Conservation (phyloP, 768 basidiomycete genomes). For the Suillus hirtellus region DNA sequence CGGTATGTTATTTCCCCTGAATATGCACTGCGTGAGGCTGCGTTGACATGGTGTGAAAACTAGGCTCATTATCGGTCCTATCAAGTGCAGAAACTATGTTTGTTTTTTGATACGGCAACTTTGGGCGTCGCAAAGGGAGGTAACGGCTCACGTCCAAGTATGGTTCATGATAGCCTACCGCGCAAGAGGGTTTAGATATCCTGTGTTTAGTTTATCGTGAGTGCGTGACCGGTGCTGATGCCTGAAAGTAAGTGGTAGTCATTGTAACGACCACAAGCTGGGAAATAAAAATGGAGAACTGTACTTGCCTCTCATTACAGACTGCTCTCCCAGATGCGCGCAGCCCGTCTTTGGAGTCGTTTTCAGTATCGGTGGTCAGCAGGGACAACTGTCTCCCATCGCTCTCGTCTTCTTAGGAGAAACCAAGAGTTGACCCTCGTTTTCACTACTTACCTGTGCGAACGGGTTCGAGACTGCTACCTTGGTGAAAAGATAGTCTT, state of each 20-base stretch:
- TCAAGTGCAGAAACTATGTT: neutral
- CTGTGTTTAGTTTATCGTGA: neutral
- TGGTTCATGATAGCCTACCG: neutral
- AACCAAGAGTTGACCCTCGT: neutral
- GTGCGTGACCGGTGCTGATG: neutral
- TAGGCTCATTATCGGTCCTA: neutral
- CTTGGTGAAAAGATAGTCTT: too few species aligned
- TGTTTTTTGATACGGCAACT: neutral
- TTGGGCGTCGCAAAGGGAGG: neutral
- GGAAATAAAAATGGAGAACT: neutral
- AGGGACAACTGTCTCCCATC: neutral
- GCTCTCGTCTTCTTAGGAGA: neutral
- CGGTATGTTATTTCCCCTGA: neutral
- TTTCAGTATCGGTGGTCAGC: neutral
- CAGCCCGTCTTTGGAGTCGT: neutral
- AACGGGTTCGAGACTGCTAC: too few species aligned
- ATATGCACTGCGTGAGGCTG: neutral
- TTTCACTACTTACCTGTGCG: too few species aligned
- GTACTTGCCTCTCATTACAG: neutral
- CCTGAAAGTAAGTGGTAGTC: neutral
- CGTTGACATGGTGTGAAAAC: neutral
- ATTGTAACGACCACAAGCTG: neutral
- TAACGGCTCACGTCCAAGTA: constrained; percentile 1
- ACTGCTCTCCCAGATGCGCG: neutral
- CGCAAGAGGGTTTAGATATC: neutral